Evolutionary conservation across 2,329 filamentous ascomycete genomes (phyloP).

Genomic region (Fusarium praegraminearum): DNA sequence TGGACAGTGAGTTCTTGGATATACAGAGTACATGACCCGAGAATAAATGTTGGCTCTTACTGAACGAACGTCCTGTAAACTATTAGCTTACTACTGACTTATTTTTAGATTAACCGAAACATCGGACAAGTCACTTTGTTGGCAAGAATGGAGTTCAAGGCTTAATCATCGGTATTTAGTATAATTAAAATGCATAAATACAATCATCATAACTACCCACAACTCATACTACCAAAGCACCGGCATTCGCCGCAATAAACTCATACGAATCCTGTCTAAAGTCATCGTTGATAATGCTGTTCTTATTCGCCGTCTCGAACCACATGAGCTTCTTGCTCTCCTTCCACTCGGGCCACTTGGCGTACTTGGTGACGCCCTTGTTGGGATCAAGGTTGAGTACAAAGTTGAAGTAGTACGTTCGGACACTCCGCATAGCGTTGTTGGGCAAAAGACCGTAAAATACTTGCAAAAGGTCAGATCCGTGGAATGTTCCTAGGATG

Average conservation of each 20-base stretch:
- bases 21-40: too few species aligned
- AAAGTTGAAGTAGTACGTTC: constrained; percentile 80
- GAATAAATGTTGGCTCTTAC: neutral
- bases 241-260: constrained; percentile 46
- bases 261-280: constrained; percentile 52
- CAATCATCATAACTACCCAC: neutral
- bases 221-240: constrained; percentile 40
- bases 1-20: neutral
- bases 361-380: constrained; percentile 56
- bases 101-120: neutral
- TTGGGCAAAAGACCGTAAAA: constrained; percentile 75
- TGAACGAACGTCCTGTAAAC: too few species aligned
- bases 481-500: constrained; percentile 81
- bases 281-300: constrained; percentile 53
- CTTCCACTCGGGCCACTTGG: constrained; percentile 59
- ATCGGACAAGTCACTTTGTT: neutral
- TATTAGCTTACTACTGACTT: neutral
- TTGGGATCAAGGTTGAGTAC: constrained; percentile 79
- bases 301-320: constrained; percentile 54
- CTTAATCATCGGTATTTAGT: neutral
- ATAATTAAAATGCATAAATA: neutral
- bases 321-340: constrained; percentile 62
- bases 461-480: constrained; percentile 74
- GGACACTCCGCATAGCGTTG: constrained; percentile 69
- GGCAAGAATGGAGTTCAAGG: neutral